phyloP scores from a whole-genome alignment of 495 filamentous ascomycete species.

The Daldinia bambusicola region DNA sequence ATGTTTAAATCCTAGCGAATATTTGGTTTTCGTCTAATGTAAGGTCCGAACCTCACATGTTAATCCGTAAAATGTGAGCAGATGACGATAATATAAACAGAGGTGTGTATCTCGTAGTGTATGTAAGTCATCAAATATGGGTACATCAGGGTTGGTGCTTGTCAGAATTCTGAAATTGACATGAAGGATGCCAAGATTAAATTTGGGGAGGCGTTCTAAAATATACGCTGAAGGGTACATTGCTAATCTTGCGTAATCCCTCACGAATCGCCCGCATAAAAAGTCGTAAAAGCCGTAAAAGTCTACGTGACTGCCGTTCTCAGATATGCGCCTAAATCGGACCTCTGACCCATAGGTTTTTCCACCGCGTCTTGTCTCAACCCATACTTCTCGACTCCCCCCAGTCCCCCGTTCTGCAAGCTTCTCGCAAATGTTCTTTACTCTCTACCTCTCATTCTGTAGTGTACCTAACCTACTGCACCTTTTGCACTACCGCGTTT shows the following conservation, averaged over 20 bases:
- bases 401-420: slow-evolving; percentile 35
- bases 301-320: slow-evolving; percentile 38
- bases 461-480: slow-evolving; percentile 1
- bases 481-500: slow-evolving; percentile 2
- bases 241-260: not conserved
- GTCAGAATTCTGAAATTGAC: slow-evolving; percentile 42
- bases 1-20: not conserved
- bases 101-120: not conserved
- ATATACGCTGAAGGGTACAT: slow-evolving; percentile 32
- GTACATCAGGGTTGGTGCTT: slow-evolving; percentile 33
- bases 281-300: slow-evolving; percentile 3
- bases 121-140: not conserved
- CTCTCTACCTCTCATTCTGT: slow-evolving; percentile 3
- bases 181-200: slow-evolving; percentile 36
- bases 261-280: not conserved
- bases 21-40: not conserved
- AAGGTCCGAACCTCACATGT: not conserved
- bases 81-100: not conserved
- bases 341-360: slow-evolving; percentile 39
- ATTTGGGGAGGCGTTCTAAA: slow-evolving; percentile 32
- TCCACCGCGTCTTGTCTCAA: slow-evolving; percentile 37
- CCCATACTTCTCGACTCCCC: slow-evolving; percentile 40
- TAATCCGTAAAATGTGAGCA: not conserved
- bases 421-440: slow-evolving; percentile 29
- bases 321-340: slow-evolving; percentile 47